phyloP scores from a whole-genome alignment of 1,139 yeast genomes.

The Yamadazyma triangularis region DNA sequence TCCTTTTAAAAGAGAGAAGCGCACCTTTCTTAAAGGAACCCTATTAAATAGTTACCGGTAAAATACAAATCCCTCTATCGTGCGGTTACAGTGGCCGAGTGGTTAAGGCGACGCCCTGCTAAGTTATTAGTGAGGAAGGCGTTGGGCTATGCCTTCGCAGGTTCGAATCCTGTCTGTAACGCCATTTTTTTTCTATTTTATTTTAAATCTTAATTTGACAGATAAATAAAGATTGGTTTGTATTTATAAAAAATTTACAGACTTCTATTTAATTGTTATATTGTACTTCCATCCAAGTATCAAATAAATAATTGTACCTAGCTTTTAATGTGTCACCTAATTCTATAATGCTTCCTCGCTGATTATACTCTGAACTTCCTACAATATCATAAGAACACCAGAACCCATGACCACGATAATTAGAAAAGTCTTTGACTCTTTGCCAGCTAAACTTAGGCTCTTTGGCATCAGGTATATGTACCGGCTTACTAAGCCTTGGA shows the following conservation, averaged over 20 bases:
- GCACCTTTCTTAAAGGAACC: no score
- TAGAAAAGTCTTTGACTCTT: slow-evolving; percentile 13
- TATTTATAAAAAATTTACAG: slow-evolving; percentile 1
- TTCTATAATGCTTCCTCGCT: slow-evolving; percentile 14
- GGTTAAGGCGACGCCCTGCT: slow-evolving; percentile 67
- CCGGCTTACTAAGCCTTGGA: slow-evolving; percentile 14
- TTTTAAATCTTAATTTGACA: background rate
- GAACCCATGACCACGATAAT: slow-evolving; percentile 16
- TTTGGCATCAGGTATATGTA: slow-evolving; percentile 11
- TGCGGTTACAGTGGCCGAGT: slow-evolving; percentile 58
- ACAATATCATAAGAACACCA: slow-evolving; percentile 37
- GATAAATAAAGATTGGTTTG: no score
- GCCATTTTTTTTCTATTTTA: slow-evolving; percentile 34
- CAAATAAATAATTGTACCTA: slow-evolving; percentile 13
- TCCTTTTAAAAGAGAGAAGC: no score
- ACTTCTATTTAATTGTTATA: background rate
- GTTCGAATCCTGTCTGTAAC: slow-evolving; percentile 89
- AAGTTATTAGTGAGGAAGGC: slow-evolving; percentile 46
- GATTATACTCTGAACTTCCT: slow-evolving; percentile 18
- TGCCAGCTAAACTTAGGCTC: slow-evolving; percentile 21
- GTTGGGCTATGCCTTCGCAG: slow-evolving; percentile 85
- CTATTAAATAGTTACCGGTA: no score
- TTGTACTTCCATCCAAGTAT: slow-evolving; percentile 18
- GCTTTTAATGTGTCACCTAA: slow-evolving; percentile 10
- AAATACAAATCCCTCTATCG: no score